phyloP scores from a whole-genome alignment of 352 stramenopile genomes.

The Phytophthora litchii region DNA sequence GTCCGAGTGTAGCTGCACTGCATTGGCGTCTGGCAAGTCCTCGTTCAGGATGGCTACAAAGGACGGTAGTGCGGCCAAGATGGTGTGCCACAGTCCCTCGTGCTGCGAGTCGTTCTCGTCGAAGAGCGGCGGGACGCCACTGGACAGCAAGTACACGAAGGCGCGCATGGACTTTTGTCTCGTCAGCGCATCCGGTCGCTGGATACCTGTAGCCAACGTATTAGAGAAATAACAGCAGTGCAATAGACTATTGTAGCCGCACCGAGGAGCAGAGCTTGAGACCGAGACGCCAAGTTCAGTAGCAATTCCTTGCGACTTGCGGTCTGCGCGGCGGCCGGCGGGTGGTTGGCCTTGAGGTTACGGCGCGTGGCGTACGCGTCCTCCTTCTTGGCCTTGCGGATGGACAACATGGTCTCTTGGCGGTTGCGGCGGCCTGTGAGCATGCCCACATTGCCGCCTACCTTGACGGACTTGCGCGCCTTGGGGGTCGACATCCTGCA shows the following conservation, averaged over 20 bases:
- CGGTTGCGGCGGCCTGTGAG: slow-evolving; percentile 83
- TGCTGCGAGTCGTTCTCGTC: slow-evolving; percentile 87
- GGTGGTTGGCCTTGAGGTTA: slow-evolving; percentile 85
- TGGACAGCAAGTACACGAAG: slow-evolving; percentile 88
- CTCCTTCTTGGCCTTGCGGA: slow-evolving; percentile 90
- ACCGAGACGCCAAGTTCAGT: slow-evolving; percentile 81
- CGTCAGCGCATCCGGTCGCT: slow-evolving; percentile 74
- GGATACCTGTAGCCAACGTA: slow-evolving; percentile 53
- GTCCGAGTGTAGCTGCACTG: slow-evolving; percentile 84
- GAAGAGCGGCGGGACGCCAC: slow-evolving; percentile 84
- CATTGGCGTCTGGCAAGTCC: slow-evolving; percentile 58
- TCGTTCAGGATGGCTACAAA: slow-evolving; percentile 85
- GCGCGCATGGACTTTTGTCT: slow-evolving; percentile 86
- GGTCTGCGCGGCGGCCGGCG: slow-evolving; percentile 41
- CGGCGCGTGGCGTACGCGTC: slow-evolving; percentile 86
- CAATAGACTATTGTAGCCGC: neutral
- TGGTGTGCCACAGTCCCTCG: slow-evolving; percentile 78
- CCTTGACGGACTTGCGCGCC: slow-evolving; percentile 80
- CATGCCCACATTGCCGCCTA: slow-evolving; percentile 66
- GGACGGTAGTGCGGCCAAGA: slow-evolving; percentile 77
- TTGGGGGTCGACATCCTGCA: slow-evolving; percentile 43
- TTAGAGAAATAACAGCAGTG: too few species aligned
- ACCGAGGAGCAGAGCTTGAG: slow-evolving; percentile 79
- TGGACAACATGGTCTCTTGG: slow-evolving; percentile 86
- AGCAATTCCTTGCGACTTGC: slow-evolving; percentile 72